A percentile compares a stretch with the other conserved stretches of the same genome.
Conservation (phyloP, 768 basidiomycete species). For the Naematelia aurantialba region DNA sequence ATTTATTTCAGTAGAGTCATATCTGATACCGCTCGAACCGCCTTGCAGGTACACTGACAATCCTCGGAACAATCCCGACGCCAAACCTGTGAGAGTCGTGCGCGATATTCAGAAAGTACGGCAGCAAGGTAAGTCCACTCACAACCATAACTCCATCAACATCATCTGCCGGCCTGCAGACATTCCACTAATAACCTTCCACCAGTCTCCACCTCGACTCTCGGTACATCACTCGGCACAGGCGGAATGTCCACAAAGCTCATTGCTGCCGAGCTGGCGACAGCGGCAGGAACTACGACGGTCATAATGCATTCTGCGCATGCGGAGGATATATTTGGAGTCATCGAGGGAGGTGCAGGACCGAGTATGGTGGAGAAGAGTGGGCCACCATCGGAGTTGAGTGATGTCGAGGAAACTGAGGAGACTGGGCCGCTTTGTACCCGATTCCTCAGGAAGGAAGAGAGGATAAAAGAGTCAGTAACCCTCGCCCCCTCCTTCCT, state of each 20-base stretch:
- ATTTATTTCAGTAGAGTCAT: too few species aligned
- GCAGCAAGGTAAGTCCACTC: slow-evolving; percentile 60
- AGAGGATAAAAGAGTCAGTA: slow-evolving; percentile 48
- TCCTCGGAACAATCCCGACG: slow-evolving; percentile 80
- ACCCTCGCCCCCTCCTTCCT: slow-evolving; percentile 58
- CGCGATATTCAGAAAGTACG: slow-evolving; percentile 77
- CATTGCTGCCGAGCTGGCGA: slow-evolving; percentile 96
- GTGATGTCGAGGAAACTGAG: slow-evolving; percentile 21
- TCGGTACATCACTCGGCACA: slow-evolving; percentile 89
- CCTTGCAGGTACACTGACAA: slow-evolving; percentile 71
- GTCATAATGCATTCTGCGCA: slow-evolving; percentile 80
- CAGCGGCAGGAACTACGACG: slow-evolving; percentile 88
- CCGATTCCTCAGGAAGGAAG: slow-evolving; percentile 60
- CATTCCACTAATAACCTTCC: not conserved
- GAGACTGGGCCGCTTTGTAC: slow-evolving; percentile 70
- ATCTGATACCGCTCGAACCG: not conserved
- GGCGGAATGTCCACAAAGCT: slow-evolving; percentile 99
- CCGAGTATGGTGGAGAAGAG: slow-evolving; percentile 27
- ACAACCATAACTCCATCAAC: not conserved
- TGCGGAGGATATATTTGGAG: slow-evolving; percentile 68
- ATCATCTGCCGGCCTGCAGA: not conserved
- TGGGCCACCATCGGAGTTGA: slow-evolving; percentile 16
- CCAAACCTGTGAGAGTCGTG: slow-evolving; percentile 76
- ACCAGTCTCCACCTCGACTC: slow-evolving; percentile 77
- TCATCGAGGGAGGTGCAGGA: slow-evolving; percentile 59